Conservation (phyloP, 2,329 filamentous ascomycete species). For the Epichloe coenophiala region DNA sequence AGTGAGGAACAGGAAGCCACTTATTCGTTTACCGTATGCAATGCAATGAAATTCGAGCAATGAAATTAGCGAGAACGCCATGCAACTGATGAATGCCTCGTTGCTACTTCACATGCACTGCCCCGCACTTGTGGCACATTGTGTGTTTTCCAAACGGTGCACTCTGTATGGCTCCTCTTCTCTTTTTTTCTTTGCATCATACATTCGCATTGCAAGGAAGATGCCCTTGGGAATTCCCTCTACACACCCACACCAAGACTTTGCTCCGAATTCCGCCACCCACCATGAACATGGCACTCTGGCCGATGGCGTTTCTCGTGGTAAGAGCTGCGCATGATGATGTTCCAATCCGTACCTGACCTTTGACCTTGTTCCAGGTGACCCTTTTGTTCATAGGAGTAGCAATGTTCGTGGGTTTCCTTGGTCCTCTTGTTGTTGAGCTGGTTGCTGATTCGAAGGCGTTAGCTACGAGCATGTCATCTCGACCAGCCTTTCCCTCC, state of each 20-base stretch:
- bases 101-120: not conserved
- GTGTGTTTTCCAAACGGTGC: not conserved
- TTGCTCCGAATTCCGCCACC: not conserved
- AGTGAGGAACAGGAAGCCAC: too few relatives aligned
- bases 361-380: not conserved
- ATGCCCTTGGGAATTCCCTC: not conserved
- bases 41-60: not conserved
- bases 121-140: not conserved
- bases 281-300: not conserved
- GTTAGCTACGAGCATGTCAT: constrained; percentile 2
- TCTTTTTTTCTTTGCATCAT: not conserved
- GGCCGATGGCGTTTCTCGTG: not conserved
- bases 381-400: not conserved
- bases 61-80: not conserved
- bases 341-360: not conserved
- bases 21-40: too few relatives aligned
- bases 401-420: not conserved
- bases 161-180: not conserved
- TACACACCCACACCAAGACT: not conserved
- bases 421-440: not conserved
- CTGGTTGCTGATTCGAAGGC: not conserved
- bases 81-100: not conserved
- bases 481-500: constrained; percentile 2
- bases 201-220: too few relatives aligned
- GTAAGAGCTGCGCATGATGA: not conserved